These are phyloP conservation scores for Paraglomus brasilianum DNA, from an alignment of 192 early-diverging fungal genomes.

Conservation along the genomic window DNA sequence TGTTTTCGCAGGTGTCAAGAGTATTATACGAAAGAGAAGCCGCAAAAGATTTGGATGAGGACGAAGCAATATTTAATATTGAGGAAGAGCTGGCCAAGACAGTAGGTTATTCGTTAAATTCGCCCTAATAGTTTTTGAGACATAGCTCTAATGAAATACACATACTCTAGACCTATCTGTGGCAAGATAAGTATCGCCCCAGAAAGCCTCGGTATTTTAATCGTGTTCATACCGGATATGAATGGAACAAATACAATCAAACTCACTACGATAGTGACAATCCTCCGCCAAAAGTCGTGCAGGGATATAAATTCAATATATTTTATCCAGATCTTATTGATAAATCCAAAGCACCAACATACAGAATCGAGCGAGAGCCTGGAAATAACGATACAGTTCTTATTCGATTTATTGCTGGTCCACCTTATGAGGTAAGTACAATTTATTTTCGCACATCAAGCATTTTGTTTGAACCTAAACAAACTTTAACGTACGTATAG, in stretches of 20 bases:
- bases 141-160: neutral
- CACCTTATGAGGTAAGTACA: slow-evolving; percentile 77
- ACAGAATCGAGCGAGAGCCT: slow-evolving; percentile 73
- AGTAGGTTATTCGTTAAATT: slow-evolving; percentile 36
- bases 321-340: slow-evolving; percentile 98
- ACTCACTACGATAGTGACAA: slow-evolving; percentile 98
- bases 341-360: slow-evolving; percentile 88
- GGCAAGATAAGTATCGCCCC: slow-evolving; percentile 95
- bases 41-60: slow-evolving; percentile 70
- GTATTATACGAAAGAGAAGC: slow-evolving; percentile 71
- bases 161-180: slow-evolving; percentile 58
- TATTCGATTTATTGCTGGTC: slow-evolving; percentile 88
- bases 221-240: slow-evolving; percentile 95
- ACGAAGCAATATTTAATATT: slow-evolving; percentile 79
- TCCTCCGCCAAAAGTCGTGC: slow-evolving; percentile 95
- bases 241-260: slow-evolving; percentile 99
- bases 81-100: slow-evolving; percentile 63
- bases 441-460: slow-evolving; percentile 7
- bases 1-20: slow-evolving; percentile 38
- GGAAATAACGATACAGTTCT: slow-evolving; percentile 79
- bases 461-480: neutral
- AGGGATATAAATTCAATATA: slow-evolving; percentile 97
- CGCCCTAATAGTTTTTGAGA: neutral
- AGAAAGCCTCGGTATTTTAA: slow-evolving; percentile 96
- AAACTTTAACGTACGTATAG: slow-evolving; percentile 28